Evolutionary conservation across 768 basidiomycete species (phyloP).

Genomic region (Pulveroboletus sp.): DNA sequence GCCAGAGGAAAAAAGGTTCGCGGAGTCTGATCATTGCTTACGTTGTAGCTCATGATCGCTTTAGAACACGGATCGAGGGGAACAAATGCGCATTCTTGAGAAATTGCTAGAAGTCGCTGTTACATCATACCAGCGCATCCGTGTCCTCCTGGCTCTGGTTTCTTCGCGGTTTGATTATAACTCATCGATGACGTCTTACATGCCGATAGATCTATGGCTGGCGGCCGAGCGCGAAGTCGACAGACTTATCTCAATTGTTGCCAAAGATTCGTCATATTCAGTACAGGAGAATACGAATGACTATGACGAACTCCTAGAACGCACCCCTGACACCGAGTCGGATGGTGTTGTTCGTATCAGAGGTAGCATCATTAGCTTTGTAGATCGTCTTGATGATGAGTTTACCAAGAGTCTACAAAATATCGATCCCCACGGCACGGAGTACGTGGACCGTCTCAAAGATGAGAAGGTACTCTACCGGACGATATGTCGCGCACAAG

Average conservation of each 20-base stretch:
- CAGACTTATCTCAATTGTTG: slow-evolving; percentile 75
- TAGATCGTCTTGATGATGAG: slow-evolving; percentile 96
- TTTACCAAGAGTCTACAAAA: slow-evolving; percentile 97
- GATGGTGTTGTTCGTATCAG: slow-evolving; percentile 80
- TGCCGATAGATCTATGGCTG: slow-evolving; percentile 91
- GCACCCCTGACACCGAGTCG: slow-evolving; percentile 66
- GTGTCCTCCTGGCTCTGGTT: slow-evolving; percentile 88
- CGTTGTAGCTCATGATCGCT: slow-evolving; percentile 11
- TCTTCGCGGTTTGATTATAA: slow-evolving; percentile 98
- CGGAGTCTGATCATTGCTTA: background rate
- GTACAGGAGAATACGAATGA: slow-evolving; percentile 86
- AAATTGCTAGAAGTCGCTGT: slow-evolving; percentile 79
- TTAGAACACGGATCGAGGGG: slow-evolving; percentile 93
- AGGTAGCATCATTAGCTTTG: slow-evolving; percentile 92
- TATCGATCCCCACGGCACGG: slow-evolving; percentile 97
- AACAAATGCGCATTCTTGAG: slow-evolving; percentile 90
- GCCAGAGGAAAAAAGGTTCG: slow-evolving; percentile 92
- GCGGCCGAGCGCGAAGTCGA: slow-evolving; percentile 86
- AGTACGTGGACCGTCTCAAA: slow-evolving; percentile 94
- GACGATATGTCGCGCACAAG: slow-evolving; percentile 89
- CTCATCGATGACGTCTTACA: slow-evolving; percentile 75
- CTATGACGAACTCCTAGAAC: slow-evolving; percentile 87
- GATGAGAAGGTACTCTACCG: slow-evolving; percentile 93
- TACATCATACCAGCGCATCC: slow-evolving; percentile 89
- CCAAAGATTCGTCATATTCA: slow-evolving; percentile 66